A percentile compares a stretch with the other conserved stretches of the same genome.
phyloP scores from a whole-genome alignment of 495 filamentous ascomycete species.

The Aspergillus sparsus region DNA sequence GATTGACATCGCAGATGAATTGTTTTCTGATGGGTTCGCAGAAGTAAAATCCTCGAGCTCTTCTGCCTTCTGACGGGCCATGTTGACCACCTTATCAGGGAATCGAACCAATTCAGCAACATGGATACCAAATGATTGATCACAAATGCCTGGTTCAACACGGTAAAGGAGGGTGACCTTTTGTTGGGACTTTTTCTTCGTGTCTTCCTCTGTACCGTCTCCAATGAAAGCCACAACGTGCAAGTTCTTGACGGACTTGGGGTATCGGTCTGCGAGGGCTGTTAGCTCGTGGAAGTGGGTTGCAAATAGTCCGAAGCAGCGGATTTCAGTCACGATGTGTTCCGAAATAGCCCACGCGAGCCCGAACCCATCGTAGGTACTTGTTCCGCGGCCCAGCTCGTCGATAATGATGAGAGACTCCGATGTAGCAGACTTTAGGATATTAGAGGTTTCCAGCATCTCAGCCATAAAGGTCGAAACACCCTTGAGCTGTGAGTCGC shows the following conservation, averaged over 20 bases:
- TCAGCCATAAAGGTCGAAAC: slow-evolving; percentile 99
- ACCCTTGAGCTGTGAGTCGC: slow-evolving; percentile 94
- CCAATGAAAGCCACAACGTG: slow-evolving; percentile 96
- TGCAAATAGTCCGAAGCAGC: slow-evolving; percentile 90
- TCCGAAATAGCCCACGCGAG: slow-evolving; percentile 98
- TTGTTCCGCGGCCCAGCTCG: slow-evolving; percentile 96
- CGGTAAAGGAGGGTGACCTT: slow-evolving; percentile 92
- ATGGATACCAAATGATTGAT: slow-evolving; percentile 97
- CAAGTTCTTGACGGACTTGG: slow-evolving; percentile 80
- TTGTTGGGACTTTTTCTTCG: slow-evolving; percentile 65
- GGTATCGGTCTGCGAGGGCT: slow-evolving; percentile 78
- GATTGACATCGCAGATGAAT: slow-evolving; percentile 34
- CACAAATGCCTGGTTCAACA: slow-evolving; percentile 90
- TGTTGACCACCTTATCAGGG: slow-evolving; percentile 94
- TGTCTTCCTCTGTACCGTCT: slow-evolving; percentile 43
- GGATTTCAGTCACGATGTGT: slow-evolving; percentile 93
- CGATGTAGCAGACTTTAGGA: slow-evolving; percentile 92
- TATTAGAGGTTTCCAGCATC: slow-evolving; percentile 98
- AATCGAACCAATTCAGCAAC: slow-evolving; percentile 98
- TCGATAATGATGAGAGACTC: slow-evolving; percentile 98
- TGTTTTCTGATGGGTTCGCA: slow-evolving; percentile 60
- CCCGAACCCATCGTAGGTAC: slow-evolving; percentile 97
- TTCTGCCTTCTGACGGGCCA: slow-evolving; percentile 97
- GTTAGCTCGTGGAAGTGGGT: slow-evolving; percentile 99
- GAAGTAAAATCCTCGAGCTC: slow-evolving; percentile 92